A percentile compares a stretch with the other conserved stretches of the same genome.
These are phyloP conservation scores for Pythium rhizo-oryzae DNA, from an alignment of 352 stramenopile species.

Conservation along the genomic window DNA sequence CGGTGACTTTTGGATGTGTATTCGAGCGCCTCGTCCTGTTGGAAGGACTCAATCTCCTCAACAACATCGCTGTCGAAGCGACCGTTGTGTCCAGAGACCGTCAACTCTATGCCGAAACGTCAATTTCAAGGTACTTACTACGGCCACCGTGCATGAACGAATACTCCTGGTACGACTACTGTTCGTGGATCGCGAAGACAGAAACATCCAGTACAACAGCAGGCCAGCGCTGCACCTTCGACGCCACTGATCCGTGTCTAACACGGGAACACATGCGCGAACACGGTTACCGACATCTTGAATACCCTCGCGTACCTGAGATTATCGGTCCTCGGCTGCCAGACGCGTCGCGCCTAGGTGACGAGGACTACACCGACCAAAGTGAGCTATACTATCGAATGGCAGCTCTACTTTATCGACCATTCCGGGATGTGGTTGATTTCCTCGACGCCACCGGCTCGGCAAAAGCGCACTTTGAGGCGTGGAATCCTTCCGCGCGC, in stretches of 20 bases:
- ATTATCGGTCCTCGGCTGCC: slow-evolving; percentile 23
- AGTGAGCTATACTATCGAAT: slow-evolving; percentile 27
- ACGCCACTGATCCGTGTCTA: neutral
- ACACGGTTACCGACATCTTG: slow-evolving; percentile 7
- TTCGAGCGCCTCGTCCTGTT: slow-evolving; percentile 26
- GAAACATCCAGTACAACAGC: neutral
- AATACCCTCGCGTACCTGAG: slow-evolving; percentile 25
- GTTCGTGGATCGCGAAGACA: slow-evolving; percentile 6
- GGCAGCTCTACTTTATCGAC: slow-evolving; percentile 13
- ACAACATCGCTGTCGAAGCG: slow-evolving; percentile 20
- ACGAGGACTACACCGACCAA: slow-evolving; percentile 15
- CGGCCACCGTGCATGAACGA: slow-evolving; percentile 19
- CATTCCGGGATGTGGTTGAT: slow-evolving; percentile 13
- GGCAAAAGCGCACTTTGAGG: neutral
- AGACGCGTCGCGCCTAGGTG: slow-evolving; percentile 2
- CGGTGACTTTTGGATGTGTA: slow-evolving; percentile 24
- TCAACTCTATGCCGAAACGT: slow-evolving; percentile 23
- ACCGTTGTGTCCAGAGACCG: slow-evolving; percentile 9
- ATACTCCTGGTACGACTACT: slow-evolving; percentile 31
- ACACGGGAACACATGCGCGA: slow-evolving; percentile 1
- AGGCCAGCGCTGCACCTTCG: neutral
- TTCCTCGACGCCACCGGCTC: slow-evolving; percentile 7
- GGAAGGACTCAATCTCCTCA: slow-evolving; percentile 27
- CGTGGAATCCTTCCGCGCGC: neutral
- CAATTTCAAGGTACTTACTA: slow-evolving; percentile 20